Base-by-base conservation (phyloP, 495 filamentous ascomycete genomes). In the Neurospora sublineolata region DNA sequence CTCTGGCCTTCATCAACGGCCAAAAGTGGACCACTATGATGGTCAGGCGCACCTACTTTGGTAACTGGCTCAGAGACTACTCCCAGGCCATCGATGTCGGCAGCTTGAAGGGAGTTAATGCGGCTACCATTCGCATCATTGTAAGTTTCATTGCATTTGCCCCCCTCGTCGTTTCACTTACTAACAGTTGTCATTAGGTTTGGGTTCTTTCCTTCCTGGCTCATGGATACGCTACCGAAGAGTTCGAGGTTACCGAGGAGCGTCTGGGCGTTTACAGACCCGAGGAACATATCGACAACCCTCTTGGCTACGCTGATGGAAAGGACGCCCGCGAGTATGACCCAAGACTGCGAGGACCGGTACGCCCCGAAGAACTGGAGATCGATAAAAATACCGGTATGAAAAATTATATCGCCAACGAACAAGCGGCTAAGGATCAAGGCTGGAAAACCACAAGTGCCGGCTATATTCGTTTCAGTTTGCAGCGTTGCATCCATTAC, bases 331-430 rank as follows among this genome's bases (percentile, higher is more conserved):
- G 93, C 69, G 85, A 91, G 75, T 97, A 86, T 77, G 95, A 99
- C 77, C 81, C 85, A n/a, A 89, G 95, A 12, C 87, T 98, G 12
- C 89, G 95, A 41, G 88, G 87, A 2, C 94, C 92, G 0, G 87
- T 98, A 18, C 82, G 85, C 58, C 87, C 87, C 1, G 77, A 87
- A 30, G 95, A 99, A 76, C 88, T 97, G 27, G 90, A 93, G 37
- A 86, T 98, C 68, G 95, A 98, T 77, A 85, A 83, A 5, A 80
- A 90, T 4, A 97, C 94, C 4, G 94, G 93, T 14, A 97, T 99
- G 94, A 99, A 99, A 82, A 97, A 98, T 79, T 99, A 99, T 80
- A 97, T 99, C 73, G 91, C 94, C 46, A 98, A 97, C 75, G 95
- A 97, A 79, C 0, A 0, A 60, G 12, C 27, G 23, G 52, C 52